Percentiles rank a stretch among this genome's conserved stretches.
phyloP scores from a whole-genome alignment of 495 filamentous ascomycete species.

The Chaetomium fimeti region DNA sequence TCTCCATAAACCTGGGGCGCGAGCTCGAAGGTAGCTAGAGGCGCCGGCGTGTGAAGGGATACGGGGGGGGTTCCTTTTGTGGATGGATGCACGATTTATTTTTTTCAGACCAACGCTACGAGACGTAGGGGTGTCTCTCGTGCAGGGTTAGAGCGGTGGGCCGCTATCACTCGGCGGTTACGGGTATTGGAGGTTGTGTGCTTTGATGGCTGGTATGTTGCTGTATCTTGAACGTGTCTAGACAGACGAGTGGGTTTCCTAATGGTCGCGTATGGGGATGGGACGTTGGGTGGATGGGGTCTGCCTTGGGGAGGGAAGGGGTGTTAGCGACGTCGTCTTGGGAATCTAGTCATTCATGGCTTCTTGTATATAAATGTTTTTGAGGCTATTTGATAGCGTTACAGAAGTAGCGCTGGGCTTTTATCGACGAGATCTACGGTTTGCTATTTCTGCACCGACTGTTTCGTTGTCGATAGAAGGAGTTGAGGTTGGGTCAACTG shows the following conservation, averaged over 20 bases:
- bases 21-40: background rate
- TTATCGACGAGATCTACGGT: too few species aligned
- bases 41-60: background rate
- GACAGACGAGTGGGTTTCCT: background rate
- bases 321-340: background rate
- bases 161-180: background rate
- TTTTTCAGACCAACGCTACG: background rate
- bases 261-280: background rate
- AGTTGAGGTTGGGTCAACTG: too few species aligned
- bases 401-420: too few species aligned
- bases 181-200: background rate
- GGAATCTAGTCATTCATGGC: background rate
- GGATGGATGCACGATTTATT: background rate
- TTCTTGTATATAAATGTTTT: background rate
- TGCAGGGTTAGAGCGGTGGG: background rate
- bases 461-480: too few species aligned
- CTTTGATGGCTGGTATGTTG: background rate
- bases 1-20: background rate
- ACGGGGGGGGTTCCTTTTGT: background rate
- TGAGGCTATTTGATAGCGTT: background rate
- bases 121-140: background rate
- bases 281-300: background rate
- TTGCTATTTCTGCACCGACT: too few species aligned
- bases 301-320: too few species aligned
- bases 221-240: background rate